Percentiles rank a stretch among this genome's conserved stretches.
These are phyloP conservation scores for Nidularia pulvinata DNA, from an alignment of 768 basidiomycete genomes.

Conservation along the genomic window DNA sequence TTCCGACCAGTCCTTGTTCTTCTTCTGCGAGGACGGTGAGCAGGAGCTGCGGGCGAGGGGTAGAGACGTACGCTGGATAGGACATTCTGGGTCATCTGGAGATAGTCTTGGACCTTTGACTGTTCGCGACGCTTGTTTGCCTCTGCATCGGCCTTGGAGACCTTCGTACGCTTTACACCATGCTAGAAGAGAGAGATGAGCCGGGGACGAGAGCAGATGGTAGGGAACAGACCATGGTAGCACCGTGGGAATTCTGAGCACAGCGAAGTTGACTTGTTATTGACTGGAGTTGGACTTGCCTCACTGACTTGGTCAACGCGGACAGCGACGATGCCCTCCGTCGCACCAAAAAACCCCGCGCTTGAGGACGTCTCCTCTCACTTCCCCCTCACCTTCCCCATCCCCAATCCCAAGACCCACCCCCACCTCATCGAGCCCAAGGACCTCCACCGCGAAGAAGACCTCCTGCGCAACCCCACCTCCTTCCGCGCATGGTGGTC, in stretches of 20 bases:
- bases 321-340: constrained; percentile 50
- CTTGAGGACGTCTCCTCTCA: constrained; percentile 47
- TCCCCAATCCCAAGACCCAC: constrained; percentile 81
- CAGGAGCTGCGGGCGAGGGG: constrained; percentile 2
- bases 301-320: neutral
- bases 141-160: constrained; percentile 59
- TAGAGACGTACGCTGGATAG: constrained; percentile 54
- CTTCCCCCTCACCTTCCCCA: constrained; percentile 86
- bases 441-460: constrained; percentile 91
- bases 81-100: constrained; percentile 61
- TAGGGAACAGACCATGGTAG: constrained; percentile 1
- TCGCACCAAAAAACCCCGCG: constrained; percentile 43
- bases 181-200: constrained; percentile 44
- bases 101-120: constrained; percentile 77
- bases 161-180: constrained; percentile 61
- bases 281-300: no score
- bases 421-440: constrained; percentile 70
- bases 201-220: neutral
- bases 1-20: constrained; percentile 59
- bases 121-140: constrained; percentile 71
- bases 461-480: constrained; percentile 86
- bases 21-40: constrained; percentile 53
- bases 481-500: constrained; percentile 95
- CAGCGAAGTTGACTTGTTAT: neutral
- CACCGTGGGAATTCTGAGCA: constrained; percentile 4